Evolutionary conservation across 2,329 filamentous ascomycete genomes (phyloP), one percentile per base, ranked within the genome.

Genomic region (Didymellaceae sp.): DNA sequence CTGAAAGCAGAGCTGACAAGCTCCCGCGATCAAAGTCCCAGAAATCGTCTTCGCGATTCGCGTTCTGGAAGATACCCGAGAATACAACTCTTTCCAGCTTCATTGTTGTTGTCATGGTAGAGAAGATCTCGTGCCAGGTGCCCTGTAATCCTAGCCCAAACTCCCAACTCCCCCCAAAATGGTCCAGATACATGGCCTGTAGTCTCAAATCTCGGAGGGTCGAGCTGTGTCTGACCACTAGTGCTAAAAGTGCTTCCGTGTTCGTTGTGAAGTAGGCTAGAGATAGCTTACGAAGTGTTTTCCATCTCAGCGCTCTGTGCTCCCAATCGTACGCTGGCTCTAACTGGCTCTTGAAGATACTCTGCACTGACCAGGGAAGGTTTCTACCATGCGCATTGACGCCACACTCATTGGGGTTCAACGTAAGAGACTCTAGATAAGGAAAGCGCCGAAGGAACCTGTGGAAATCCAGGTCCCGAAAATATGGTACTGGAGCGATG

Each of bases 171-270:
- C 26, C 16, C 8, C 24, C 9, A 4, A 4, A 5, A 26, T 26
- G 6, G 22, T 26, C 35, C 4, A 45, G n/a, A 16, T n/a, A 16
- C n/a, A 54, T 44, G 9, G 39, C 33, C 10, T 52, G 31, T 5
- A 61, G 45, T 28, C 43, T 48, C 37, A 62, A 25, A 13, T 54
- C 43, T 6, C 31, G 53, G 13, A 61, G 37, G 2, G 54, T 61
- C 3, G 46, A 46, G 7, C 34, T 32, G 11, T 61, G 54, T 24
- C 47, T 32, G 10, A 10, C 8, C 2, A 59, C 10, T 6, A 61
- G 32, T 3, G 47, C 44, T 6, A 52, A 3, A 10, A 61, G 20
- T 1, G 30, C 39, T 1, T 48, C 22, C 0, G 45, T 26, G 2
- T 31, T 54, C 2, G 58, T 40, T 11, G 30, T 37, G 20, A 58